A percentile compares a stretch with the other conserved stretches of the same genome.
These are phyloP conservation scores for Aureobasidium namibiae DNA, from an alignment of 2,329 filamentous ascomycete genomes.

Conservation along the genomic window DNA sequence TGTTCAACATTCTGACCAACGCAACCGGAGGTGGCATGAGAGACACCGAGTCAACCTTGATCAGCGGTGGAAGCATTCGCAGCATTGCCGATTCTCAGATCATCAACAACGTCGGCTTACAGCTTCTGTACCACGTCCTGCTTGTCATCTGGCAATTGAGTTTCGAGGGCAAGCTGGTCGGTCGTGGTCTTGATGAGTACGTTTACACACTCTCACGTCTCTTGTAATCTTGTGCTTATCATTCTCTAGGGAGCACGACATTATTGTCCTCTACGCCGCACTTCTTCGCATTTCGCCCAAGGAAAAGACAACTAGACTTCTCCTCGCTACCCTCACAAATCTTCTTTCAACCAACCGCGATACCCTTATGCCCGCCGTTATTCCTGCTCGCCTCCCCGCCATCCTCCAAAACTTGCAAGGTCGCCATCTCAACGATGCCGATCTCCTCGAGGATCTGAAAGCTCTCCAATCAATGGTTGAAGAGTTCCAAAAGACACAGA, in stretches of 20 bases:
- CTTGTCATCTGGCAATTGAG: constrained; percentile 94
- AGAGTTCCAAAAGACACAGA: constrained; percentile 68
- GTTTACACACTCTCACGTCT: constrained; percentile 25
- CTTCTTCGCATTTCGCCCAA: constrained; percentile 88
- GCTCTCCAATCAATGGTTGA: constrained; percentile 58
- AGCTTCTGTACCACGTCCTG: constrained; percentile 88
- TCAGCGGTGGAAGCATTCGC: constrained; percentile 36
- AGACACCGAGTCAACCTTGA: constrained; percentile 55
- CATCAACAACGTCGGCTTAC: constrained; percentile 74
- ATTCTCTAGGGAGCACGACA: constrained; percentile 70
- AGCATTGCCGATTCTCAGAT: constrained; percentile 57
- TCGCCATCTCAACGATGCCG: constrained; percentile 43
- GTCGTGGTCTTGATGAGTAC: constrained; percentile 79
- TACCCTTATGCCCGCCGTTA: constrained; percentile 68
- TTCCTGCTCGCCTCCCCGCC: constrained; percentile 70
- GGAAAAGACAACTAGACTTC: constrained; percentile 90
- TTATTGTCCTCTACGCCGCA: constrained; percentile 85
- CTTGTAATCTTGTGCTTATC: constrained; percentile 17
- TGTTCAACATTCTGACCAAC: constrained; percentile 69
- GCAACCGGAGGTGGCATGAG: constrained; percentile 59
- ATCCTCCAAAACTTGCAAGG: constrained; percentile 50
- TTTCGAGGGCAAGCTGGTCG: constrained; percentile 66
- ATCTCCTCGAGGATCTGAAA: constrained; percentile 44
- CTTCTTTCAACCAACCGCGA: constrained; percentile 67
- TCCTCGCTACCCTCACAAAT: constrained; percentile 83